Percentiles rank a stretch among this genome's conserved stretches.
phyloP scores from a whole-genome alignment of 208 protist genomes.

The Kentomonas sorsogonicus region DNA sequence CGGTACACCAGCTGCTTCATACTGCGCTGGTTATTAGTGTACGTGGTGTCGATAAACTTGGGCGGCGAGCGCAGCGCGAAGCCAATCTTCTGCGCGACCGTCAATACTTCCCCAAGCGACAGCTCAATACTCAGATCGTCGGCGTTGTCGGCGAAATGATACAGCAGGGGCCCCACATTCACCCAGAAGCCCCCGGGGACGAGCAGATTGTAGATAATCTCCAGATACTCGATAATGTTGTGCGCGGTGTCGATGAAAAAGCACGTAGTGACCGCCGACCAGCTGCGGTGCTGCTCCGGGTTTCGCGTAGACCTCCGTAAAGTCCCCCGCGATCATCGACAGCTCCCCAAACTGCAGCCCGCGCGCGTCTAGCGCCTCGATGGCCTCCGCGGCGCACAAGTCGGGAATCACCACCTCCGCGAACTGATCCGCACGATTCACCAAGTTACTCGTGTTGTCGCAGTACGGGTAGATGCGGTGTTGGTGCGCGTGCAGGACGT shows the following conservation, averaged over 20 bases:
- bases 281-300: slow-evolving; percentile 69
- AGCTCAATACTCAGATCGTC: slow-evolving; percentile 89
- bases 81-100: slow-evolving; percentile 71
- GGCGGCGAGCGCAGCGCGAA: slow-evolving; percentile 65
- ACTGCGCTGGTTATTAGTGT: slow-evolving; percentile 88
- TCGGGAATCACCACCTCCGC: slow-evolving; percentile 89
- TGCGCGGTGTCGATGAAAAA: slow-evolving; percentile 98
- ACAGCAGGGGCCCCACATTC: slow-evolving; percentile 95
- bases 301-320: slow-evolving; percentile 95
- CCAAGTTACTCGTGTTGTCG: slow-evolving; percentile 90
- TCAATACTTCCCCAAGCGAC: slow-evolving; percentile 81
- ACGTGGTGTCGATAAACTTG: slow-evolving; percentile 82
- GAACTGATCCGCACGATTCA: slow-evolving; percentile 85
- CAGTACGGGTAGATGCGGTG: slow-evolving; percentile 90
- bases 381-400: slow-evolving; percentile 73
- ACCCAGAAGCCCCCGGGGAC: slow-evolving; percentile 93
- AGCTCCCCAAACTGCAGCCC: slow-evolving; percentile 73
- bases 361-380: slow-evolving; percentile 59
- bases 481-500: slow-evolving; percentile 68
- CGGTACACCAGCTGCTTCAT: slow-evolving; percentile 91
- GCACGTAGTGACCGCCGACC: slow-evolving; percentile 91
- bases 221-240: slow-evolving; percentile 95
- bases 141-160: slow-evolving; percentile 91
- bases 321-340: slow-evolving; percentile 96
- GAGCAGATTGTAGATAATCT: slow-evolving; percentile 90